phyloP scores from a whole-genome alignment of 1,284 basidiomycete genomes.

The Boletellus sp. region DNA sequence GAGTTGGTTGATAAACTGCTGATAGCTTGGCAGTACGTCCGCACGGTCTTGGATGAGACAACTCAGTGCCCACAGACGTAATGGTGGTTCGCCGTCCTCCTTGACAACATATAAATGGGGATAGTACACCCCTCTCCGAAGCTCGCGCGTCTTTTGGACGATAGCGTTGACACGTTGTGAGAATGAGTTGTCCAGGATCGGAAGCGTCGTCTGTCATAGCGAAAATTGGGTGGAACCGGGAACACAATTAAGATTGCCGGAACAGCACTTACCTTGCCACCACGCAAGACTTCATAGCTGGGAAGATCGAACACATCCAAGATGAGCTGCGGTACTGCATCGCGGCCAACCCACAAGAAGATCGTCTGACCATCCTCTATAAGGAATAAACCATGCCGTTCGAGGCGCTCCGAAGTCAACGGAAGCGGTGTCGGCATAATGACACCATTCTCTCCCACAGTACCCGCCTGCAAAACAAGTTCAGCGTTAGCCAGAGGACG shows the following conservation, averaged over 20 bases:
- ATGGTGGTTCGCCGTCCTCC: constrained; percentile 93
- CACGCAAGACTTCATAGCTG: constrained; percentile 82
- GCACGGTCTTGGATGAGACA: constrained; percentile 94
- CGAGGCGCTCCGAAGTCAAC: constrained; percentile 88
- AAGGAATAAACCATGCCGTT: constrained; percentile 93
- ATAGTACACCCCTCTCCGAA: constrained; percentile 86
- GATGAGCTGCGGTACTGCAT: constrained; percentile 92
- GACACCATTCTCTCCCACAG: constrained; percentile 77
- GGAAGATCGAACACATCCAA: constrained; percentile 93
- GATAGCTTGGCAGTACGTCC: constrained; percentile 92
- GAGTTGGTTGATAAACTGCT: constrained; percentile 82
- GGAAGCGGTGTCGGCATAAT: constrained; percentile 87
- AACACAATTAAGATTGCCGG: constrained; percentile 5
- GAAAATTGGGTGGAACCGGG: neutral
- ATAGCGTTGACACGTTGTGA: constrained; percentile 91
- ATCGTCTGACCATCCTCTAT: constrained; percentile 98
- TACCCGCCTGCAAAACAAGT: constrained; percentile 57
- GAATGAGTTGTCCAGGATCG: constrained; percentile 88
- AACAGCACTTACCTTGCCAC: constrained; percentile 74
- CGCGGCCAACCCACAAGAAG: constrained; percentile 96
- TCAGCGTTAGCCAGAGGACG: constrained; percentile 11
- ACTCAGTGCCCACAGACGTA: constrained; percentile 93
- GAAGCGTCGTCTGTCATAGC: constrained; percentile 69
- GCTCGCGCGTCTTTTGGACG: constrained; percentile 88
- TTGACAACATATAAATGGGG: constrained; percentile 98